Evolutionary conservation across 148 eudicot genomes (phyloP).

Genomic region (Camellia lanceoleosa): DNA sequence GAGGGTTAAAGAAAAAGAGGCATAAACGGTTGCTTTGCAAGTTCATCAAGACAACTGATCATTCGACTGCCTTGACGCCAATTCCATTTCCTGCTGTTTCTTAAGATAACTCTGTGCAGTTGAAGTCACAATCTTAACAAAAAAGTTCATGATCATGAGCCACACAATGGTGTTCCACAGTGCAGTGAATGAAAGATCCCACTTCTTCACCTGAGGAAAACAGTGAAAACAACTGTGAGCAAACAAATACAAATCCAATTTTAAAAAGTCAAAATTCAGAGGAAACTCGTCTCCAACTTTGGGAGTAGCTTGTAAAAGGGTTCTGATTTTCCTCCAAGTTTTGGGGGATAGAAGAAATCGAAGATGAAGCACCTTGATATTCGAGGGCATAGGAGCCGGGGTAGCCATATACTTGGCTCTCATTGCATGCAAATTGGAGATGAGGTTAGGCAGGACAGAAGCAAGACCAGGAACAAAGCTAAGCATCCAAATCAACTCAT

Average conservation of each 20-base stretch:
- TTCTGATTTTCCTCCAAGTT: neutral
- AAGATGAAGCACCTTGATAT: constrained; percentile 47
- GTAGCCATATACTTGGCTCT: constrained; percentile 80
- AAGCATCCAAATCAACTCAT: constrained; percentile 79
- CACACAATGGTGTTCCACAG: constrained; percentile 26
- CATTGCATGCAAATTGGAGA: constrained; percentile 68
- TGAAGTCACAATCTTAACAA: constrained; percentile 20
- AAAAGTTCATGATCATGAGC: constrained; percentile 27
- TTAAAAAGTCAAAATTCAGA: neutral
- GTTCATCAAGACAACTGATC: constrained; percentile 12
- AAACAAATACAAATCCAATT: neutral
- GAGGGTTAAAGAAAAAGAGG: neutral
- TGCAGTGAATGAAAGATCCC: constrained; percentile 23
- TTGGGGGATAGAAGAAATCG: neutral
- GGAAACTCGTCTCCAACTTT: neutral
- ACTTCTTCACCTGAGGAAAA: constrained; percentile 19
- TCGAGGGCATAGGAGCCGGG: constrained; percentile 53
- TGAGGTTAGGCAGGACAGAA: constrained; percentile 52
- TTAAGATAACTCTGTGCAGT: constrained; percentile 24
- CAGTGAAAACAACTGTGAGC: neutral
- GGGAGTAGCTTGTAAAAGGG: neutral
- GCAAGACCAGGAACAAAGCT: constrained; percentile 75
- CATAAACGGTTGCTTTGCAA: neutral
- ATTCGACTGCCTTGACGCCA: constrained; percentile 13
- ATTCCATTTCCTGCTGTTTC: constrained; percentile 24